These are phyloP conservation scores for Eimeria sp. DNA, from an alignment of 169 alveolate species.

Conservation along the genomic window DNA sequence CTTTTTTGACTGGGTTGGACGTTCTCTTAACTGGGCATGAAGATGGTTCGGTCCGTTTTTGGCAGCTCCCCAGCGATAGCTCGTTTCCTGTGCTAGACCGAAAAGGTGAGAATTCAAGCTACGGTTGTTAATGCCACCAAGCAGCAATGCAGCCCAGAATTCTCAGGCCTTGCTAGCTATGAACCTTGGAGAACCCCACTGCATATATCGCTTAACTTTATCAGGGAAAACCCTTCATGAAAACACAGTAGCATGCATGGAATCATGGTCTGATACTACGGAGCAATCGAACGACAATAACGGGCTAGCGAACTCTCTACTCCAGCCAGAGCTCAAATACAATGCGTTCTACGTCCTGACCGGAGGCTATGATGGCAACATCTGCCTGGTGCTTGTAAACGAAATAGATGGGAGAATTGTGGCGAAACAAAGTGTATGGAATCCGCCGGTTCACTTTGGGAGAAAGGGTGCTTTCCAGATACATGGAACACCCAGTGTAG, in stretches of 20 bases:
- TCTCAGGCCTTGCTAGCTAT: not conserved
- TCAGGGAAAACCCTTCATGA: constrained; percentile 58
- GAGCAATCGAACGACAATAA: not conserved
- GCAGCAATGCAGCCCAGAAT: not conserved
- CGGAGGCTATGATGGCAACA: constrained; percentile 68
- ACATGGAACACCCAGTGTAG: not conserved
- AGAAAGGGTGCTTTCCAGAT: not conserved
- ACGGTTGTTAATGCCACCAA: not conserved
- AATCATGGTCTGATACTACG: constrained; percentile 32
- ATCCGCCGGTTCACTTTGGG: not conserved
- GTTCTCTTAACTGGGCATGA: constrained; percentile 73
- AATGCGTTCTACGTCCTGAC: constrained; percentile 51
- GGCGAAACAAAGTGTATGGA: constrained; percentile 43
- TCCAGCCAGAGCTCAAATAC: not conserved
- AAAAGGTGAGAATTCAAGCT: constrained; percentile 19
- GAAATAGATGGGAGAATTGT: constrained; percentile 41
- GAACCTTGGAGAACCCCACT: not conserved
- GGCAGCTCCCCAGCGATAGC: constrained; percentile 61
- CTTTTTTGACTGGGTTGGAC: constrained; percentile 43
- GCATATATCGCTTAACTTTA: not conserved
- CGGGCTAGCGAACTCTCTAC: not conserved
- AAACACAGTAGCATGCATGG: constrained; percentile 75
- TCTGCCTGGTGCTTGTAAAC: constrained; percentile 45
- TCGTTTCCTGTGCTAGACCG: constrained; percentile 42
- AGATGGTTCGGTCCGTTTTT: constrained; percentile 62